Percentiles rank a stretch among this genome's conserved stretches.
These are phyloP conservation scores for Zelonia costaricensis DNA, from an alignment of 208 protist species.

Conservation along the genomic window DNA sequence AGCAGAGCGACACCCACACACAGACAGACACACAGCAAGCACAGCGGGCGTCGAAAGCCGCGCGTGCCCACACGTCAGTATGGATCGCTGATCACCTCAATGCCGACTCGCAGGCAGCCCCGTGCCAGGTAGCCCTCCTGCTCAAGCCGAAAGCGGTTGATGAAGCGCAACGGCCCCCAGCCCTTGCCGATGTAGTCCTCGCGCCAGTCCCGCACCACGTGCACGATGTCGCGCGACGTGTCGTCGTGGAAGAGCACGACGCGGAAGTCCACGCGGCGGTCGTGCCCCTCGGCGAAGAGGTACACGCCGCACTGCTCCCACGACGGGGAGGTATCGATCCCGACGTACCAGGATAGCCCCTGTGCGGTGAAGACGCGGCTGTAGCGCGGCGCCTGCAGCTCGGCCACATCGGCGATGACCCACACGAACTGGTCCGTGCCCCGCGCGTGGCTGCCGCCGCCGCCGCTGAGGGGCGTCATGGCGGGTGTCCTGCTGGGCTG, in stretches of 20 bases:
- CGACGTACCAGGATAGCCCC: constrained; percentile 35
- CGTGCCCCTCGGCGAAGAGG: constrained; percentile 48
- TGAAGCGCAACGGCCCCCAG: constrained; percentile 51
- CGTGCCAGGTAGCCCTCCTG: constrained; percentile 34
- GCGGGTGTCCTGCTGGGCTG: no score
- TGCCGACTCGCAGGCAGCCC: constrained; percentile 39
- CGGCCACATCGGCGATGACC: constrained; percentile 1
- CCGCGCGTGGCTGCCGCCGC: no score
- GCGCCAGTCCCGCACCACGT: constrained; percentile 44
- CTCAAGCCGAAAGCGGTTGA: constrained; percentile 24
- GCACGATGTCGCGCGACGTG: constrained; percentile 32
- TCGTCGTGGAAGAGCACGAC: constrained; percentile 40
- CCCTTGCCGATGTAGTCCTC: constrained; percentile 45
- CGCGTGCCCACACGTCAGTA: constrained; percentile 15
- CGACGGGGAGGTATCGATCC: constrained; percentile 25
- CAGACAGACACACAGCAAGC: no score
- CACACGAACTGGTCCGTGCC: constrained; percentile 11
- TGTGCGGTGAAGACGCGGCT: constrained; percentile 17
- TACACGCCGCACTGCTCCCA: constrained; percentile 37
- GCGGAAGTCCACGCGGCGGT: constrained; percentile 36
- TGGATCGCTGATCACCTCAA: constrained; percentile 31
- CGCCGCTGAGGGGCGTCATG: background rate
- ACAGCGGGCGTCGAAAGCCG: background rate
- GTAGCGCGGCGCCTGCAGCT: constrained; percentile 17
- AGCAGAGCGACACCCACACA: no score